Conservation (phyloP, 495 filamentous ascomycete species). For the Sordaria brevicollis region DNA sequence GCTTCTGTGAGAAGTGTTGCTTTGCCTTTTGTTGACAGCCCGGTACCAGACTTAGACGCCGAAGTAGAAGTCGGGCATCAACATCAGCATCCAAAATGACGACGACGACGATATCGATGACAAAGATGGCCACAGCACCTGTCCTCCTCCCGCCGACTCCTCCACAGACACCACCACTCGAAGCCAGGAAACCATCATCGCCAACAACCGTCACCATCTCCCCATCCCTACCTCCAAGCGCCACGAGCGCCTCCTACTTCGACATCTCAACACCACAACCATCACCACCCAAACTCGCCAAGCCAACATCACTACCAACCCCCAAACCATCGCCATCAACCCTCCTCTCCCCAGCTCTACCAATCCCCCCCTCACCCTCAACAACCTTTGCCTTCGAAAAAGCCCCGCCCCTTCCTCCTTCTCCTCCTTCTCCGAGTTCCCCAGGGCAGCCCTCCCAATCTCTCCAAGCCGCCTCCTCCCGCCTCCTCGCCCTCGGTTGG, state of each 20-base stretch:
- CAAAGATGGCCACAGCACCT: not conserved
- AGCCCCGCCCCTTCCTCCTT: not conserved
- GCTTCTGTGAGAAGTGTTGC: not conserved
- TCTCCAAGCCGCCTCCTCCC: not conserved
- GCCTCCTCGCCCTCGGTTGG: not conserved
- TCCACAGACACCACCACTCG: not conserved
- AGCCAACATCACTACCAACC: not conserved
- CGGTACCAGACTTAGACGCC: not conserved
- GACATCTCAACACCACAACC: not conserved
- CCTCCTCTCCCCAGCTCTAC: not conserved
- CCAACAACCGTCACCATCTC: not conserved
- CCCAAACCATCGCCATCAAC: not conserved
- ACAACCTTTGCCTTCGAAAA: not conserved
- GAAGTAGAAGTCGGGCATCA: not conserved
- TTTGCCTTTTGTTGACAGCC: not conserved
- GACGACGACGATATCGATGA: not conserved
- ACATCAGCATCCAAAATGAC: not conserved
- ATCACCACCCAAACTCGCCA: not conserved
- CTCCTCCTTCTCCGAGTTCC: constrained; percentile 1
- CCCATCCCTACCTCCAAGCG: not conserved
- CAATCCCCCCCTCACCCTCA: not conserved
- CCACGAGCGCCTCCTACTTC: not conserved
- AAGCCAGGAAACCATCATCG: not conserved
- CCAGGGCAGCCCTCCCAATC: not conserved
- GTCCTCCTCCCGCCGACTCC: not conserved